Conservation (phyloP, 257 asterid species). For the Nyctanthes arbortristis region DNA sequence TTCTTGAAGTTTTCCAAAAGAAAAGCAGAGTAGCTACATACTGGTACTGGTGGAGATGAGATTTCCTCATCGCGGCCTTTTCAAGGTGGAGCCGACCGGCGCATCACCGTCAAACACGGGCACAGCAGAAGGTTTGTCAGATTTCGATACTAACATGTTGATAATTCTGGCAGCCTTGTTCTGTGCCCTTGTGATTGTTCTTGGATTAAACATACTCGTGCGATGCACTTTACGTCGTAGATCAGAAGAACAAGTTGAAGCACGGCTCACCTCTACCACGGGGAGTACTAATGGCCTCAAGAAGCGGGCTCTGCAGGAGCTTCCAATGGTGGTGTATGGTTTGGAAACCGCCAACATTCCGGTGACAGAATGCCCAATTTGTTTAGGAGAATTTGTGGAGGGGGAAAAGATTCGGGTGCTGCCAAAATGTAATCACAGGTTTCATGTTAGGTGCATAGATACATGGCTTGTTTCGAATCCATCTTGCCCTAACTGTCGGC, state of each 20-base stretch:
- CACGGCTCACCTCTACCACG: constrained; percentile 7
- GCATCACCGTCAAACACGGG: neutral
- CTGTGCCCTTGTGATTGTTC: constrained; percentile 41
- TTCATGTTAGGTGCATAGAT: constrained; percentile 44
- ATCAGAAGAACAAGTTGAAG: constrained; percentile 22
- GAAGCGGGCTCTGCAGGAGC: constrained; percentile 31
- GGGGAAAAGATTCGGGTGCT: constrained; percentile 49
- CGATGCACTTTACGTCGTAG: constrained; percentile 38
- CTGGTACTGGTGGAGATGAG: neutral
- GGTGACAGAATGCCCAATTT: constrained; percentile 44
- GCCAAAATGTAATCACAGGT: constrained; percentile 44
- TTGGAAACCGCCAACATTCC: constrained; percentile 28
- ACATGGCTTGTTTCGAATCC: constrained; percentile 47
- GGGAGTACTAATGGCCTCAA: constrained; percentile 35
- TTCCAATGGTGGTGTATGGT: constrained; percentile 35
- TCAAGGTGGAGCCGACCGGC: constrained; percentile 23
- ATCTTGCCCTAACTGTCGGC: constrained; percentile 52
- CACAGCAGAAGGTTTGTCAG: constrained; percentile 9
- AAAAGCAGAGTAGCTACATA: neutral
- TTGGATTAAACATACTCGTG: constrained; percentile 39
- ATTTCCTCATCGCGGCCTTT: constrained; percentile 27
- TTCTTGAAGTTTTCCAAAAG: neutral
- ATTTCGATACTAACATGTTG: constrained; percentile 47
- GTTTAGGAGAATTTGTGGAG: constrained; percentile 39
- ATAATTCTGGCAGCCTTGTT: constrained; percentile 44